Base-by-base conservation (phyloP, 495 filamentous ascomycete genomes). In the Friedmanniomyces endolithicus region DNA sequence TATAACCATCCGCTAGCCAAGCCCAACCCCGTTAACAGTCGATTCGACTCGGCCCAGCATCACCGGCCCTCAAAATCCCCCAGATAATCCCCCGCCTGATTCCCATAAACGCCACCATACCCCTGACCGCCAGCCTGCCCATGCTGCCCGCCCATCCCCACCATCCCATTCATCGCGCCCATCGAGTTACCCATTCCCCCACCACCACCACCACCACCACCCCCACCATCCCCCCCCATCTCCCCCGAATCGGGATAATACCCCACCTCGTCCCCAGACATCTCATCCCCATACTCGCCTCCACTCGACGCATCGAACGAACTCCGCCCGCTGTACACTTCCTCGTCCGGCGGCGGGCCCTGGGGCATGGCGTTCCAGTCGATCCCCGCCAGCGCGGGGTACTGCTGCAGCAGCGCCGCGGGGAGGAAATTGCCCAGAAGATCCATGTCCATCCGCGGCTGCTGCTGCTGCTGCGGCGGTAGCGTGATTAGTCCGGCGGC, bases 261-360 rank as follows among this genome's bases (percentile, higher is more conserved):
- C n/a, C 59, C 55, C 55, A 62, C 35, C 29, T 62, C 59, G 34
- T 50, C 46, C 47, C 55, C 61, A 22, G 31, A 47, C 19, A 56
- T 40, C 20, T 83, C 82, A 11, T 82, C 79, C 2, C 70, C 74
- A 33, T 81, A 79, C 50, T 81, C 61, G 51, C 74, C 75, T 17
- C 71, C 72, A 48, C 82, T 82, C 53, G 87, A 88, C 0, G 87
- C 88, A 53, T 97, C 92, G 61, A 92, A 96, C 63, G 86, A 92
- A 62, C 84, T 89, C 37, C 87, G 77, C 0, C 88, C 86, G 51
- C 83, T 86, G 19, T 88, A 76, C 43, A 14, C 37, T 16, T 90
- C 88, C 47, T 75, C 75, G 3, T 88, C 81, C 70, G 56, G 68
- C 60, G 57, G 56, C 45, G 54, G 79, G 77, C n/a, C 71, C 63